phyloP scores from a whole-genome alignment of 2,329 filamentous ascomycete species.

The Aspergillus sp. region DNA sequence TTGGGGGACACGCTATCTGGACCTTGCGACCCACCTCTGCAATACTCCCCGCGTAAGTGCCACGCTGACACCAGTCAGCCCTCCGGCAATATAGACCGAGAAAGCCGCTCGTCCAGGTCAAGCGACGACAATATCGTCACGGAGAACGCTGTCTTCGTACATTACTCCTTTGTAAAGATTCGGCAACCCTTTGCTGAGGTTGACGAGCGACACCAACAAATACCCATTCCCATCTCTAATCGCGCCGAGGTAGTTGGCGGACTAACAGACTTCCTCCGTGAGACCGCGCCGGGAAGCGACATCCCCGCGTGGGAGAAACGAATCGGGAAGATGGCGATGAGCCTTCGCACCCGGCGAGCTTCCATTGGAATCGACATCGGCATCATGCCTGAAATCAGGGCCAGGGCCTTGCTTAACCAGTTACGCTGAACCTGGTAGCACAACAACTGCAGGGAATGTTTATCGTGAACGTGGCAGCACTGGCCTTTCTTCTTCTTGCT shows the following conservation, averaged over 20 bases:
- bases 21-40: background rate
- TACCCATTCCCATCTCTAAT: background rate
- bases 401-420: slow-evolving; percentile 32
- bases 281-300: slow-evolving; percentile 9
- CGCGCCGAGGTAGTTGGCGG: slow-evolving; percentile 13
- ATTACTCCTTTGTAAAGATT: slow-evolving; percentile 17
- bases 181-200: slow-evolving; percentile 1
- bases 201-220: slow-evolving; percentile 8
- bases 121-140: background rate
- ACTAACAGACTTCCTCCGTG: slow-evolving; percentile 16
- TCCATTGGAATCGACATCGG: slow-evolving; percentile 1
- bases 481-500: too few relatives aligned
- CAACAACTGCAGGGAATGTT: too few relatives aligned
- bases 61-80: background rate
- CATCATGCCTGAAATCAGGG: slow-evolving; percentile 6
- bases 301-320: slow-evolving; percentile 12
- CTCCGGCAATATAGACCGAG: background rate
- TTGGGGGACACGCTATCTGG: background rate
- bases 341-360: background rate
- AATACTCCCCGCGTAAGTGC: too few relatives aligned
- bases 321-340: slow-evolving; percentile 10
- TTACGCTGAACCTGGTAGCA: slow-evolving; percentile 29
- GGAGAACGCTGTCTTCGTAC: slow-evolving; percentile 10
- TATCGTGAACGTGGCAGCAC: too few relatives aligned
- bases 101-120: background rate